Conservation (phyloP, 208 protist genomes). For the Acanthamoeba sp. region DNA sequence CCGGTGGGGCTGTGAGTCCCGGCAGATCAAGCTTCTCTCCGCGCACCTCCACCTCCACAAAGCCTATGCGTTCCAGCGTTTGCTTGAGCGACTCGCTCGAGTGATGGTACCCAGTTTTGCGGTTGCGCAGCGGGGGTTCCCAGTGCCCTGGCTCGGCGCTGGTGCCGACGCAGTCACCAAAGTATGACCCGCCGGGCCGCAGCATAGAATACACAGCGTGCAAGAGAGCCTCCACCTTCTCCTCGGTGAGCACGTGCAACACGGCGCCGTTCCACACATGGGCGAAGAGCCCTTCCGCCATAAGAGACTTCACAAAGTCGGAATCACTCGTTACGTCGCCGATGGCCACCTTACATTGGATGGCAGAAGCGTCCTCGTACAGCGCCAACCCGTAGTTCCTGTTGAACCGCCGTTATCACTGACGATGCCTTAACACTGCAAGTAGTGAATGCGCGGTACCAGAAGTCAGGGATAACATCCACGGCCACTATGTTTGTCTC, state of each 20-base stretch:
- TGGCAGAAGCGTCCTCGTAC: background rate
- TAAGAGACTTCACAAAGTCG: background rate
- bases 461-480: slow-evolving; percentile 27
- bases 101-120: background rate
- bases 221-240: slow-evolving; percentile 11
- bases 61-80: background rate
- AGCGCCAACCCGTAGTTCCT: background rate
- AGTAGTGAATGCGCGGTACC: background rate
- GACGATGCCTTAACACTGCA: too few relatives aligned
- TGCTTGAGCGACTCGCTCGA: background rate
- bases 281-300: background rate
- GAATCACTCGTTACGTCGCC: background rate
- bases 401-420: too few relatives aligned
- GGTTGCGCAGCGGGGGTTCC: background rate
- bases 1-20: too few relatives aligned
- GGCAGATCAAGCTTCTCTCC: too few relatives aligned
- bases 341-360: background rate
- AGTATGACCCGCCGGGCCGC: background rate
- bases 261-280: slow-evolving; percentile 41
- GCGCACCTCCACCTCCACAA: slow-evolving; percentile 2
- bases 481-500: background rate
- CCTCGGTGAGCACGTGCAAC: slow-evolving; percentile 36
- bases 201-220: background rate
- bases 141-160: background rate
- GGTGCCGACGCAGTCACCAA: slow-evolving; percentile 13